phyloP scores from a whole-genome alignment of 331 rosid species.

The Cydonia oblonga region DNA sequence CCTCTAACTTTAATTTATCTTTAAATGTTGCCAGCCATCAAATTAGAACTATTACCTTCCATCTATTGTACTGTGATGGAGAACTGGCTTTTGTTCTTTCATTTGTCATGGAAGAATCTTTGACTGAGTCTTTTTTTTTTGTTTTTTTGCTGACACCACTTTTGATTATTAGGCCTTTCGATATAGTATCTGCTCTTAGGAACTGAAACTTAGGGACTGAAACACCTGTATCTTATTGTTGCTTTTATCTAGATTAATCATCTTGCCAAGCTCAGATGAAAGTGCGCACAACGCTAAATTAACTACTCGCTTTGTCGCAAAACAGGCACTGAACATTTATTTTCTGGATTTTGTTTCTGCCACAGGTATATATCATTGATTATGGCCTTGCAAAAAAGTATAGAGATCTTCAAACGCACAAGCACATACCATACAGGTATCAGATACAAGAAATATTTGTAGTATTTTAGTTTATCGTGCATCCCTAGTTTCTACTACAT shows the following conservation, averaged over 20 bases:
- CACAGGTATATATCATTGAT: conserved; percentile 91
- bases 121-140: neutral
- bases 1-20: neutral
- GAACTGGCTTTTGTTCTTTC: neutral
- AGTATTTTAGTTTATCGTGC: conserved; percentile 9
- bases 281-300: neutral
- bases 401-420: conserved; percentile 96
- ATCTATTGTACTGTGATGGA: neutral
- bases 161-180: neutral
- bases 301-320: neutral
- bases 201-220: neutral
- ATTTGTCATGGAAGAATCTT: neutral
- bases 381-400: conserved; percentile 96
- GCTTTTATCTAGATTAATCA: neutral
- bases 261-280: neutral
- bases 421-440: conserved; percentile 98
- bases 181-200: neutral
- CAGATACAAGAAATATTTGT: conserved; percentile 6
- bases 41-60: neutral
- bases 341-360: conserved; percentile 13
- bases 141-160: neutral
- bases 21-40: neutral
- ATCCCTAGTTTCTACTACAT: neutral
- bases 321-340: neutral
- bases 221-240: neutral